These are phyloP conservation scores for Castanopsis chinensis DNA, from an alignment of 306 rosid species.

Conservation along the genomic window DNA sequence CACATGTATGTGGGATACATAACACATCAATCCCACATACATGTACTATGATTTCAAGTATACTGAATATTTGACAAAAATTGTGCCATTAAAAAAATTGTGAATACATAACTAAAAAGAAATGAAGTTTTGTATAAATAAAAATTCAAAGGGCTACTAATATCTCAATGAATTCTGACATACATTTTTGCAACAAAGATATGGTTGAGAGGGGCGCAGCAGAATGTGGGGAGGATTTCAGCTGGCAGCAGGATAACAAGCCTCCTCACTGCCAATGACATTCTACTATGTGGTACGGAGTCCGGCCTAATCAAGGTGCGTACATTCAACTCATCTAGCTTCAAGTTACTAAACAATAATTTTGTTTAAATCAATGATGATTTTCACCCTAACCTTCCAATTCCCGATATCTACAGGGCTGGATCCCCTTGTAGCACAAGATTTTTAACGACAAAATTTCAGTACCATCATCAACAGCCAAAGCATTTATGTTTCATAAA, in stretches of 20 bases:
- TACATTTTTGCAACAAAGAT: constrained; percentile 41
- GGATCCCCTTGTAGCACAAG: constrained; percentile 71
- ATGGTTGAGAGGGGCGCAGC: constrained; percentile 66
- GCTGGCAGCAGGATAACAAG: constrained; percentile 81
- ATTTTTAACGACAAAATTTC: constrained; percentile 12
- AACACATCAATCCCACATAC: too few species aligned
- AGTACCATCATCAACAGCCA: constrained; percentile 20
- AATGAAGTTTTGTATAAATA: background rate
- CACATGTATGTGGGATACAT: too few species aligned
- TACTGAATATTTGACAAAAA: too few species aligned
- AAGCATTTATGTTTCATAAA: constrained; percentile 2
- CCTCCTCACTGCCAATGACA: constrained; percentile 66
- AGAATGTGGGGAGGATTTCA: constrained; percentile 70
- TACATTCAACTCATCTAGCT: constrained; percentile 1
- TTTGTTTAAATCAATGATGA: background rate
- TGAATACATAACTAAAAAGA: background rate
- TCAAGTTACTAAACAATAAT: background rate
- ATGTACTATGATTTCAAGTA: too few species aligned
- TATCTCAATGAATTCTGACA: background rate
- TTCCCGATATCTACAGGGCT: constrained; percentile 50
- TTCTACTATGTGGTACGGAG: constrained; percentile 74
- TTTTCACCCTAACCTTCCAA: constrained; percentile 13
- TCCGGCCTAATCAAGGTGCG: constrained; percentile 63
- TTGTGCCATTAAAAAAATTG: too few species aligned
- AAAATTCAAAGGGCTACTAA: background rate